Percentiles rank a stretch among this genome's conserved stretches.
These are phyloP conservation scores for Melampsora americana DNA, from an alignment of 1,284 basidiomycete genomes.

Conservation along the genomic window DNA sequence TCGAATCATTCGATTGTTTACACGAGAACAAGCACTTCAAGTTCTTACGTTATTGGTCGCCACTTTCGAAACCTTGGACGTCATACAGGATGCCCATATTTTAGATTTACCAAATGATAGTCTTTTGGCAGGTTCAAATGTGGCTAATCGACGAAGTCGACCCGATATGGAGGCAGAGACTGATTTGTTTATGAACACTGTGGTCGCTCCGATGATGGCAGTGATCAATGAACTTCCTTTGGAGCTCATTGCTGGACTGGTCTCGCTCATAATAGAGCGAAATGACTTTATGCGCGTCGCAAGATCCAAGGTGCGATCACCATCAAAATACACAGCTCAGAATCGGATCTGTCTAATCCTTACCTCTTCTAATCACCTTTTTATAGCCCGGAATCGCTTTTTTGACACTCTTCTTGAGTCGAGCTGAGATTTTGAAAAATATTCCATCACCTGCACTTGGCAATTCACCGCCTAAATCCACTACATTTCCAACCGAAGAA, in stretches of 20 bases:
- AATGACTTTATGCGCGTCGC: conserved; percentile 72
- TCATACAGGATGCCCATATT: conserved; percentile 68
- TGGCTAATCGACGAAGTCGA: conserved; percentile 46
- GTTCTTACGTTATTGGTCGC: conserved; percentile 87
- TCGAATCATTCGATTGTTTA: conserved; percentile 80
- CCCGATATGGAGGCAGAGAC: conserved; percentile 81
- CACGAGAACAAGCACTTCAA: conserved; percentile 74
- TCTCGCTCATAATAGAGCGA: conserved; percentile 77
- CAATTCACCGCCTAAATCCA: conserved; percentile 10
- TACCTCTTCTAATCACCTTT: conserved; percentile 41
- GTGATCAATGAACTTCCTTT: conserved; percentile 74
- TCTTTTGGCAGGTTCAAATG: conserved; percentile 27
- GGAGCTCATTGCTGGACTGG: conserved; percentile 77
- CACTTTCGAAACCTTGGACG: conserved; percentile 88
- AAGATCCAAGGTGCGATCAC: conserved; percentile 65
- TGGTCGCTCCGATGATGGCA: conserved; percentile 79
- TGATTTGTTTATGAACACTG: conserved; percentile 78
- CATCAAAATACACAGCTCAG: background rate
- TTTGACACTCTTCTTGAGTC: conserved; percentile 83
- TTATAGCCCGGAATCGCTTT: conserved; percentile 82
- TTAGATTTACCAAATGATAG: conserved; percentile 54
- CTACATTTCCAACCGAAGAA: conserved; percentile 28
- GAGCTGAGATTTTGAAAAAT: conserved; percentile 85
- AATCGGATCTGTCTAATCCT: background rate
- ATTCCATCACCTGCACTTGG: conserved; percentile 57